Percentiles rank a stretch among this genome's conserved stretches.
Evolutionary conservation across 2,329 filamentous ascomycete genomes (phyloP).

Genomic region (Periconia sp.): DNA sequence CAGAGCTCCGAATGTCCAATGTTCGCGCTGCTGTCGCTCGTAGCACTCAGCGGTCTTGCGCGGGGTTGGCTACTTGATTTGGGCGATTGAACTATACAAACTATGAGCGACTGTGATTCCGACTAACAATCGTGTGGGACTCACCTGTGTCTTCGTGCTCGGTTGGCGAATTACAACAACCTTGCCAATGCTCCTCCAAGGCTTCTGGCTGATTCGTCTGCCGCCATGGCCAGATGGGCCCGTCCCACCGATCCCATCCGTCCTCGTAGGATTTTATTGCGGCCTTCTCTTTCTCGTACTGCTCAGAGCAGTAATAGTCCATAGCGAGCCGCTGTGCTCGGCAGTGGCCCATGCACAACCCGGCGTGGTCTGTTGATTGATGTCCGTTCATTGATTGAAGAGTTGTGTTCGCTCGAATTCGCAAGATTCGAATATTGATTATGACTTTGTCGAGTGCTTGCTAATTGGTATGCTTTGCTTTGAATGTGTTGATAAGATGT

Average conservation of each 20-base stretch:
- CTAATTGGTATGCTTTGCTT: no score
- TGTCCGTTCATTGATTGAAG: conserved; percentile 10
- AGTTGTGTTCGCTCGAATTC: no score
- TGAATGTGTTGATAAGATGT: no score
- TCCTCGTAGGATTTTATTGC: conserved; percentile 29
- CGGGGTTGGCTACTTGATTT: no score
- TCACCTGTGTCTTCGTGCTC: conserved; percentile 6
- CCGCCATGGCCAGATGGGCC: conserved; percentile 27
- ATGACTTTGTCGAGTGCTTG: no score
- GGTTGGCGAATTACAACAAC: conserved; percentile 12
- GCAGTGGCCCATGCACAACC: conserved; percentile 26
- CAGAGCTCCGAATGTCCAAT: no score
- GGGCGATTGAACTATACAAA: background rate
- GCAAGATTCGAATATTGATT: no score
- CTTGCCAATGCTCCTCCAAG: conserved; percentile 13
- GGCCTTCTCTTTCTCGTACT: conserved; percentile 26
- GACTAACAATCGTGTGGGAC: background rate
- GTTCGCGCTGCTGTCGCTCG: no score
- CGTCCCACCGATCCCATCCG: no score
- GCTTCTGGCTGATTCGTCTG: conserved; percentile 11
- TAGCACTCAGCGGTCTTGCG: no score
- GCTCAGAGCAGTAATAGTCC: conserved; percentile 21
- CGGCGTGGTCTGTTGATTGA: conserved; percentile 19
- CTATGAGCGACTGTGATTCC: background rate
- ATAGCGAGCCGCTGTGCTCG: conserved; percentile 30